Percentiles rank a stretch among this genome's conserved stretches.
Evolutionary conservation across 441 rosid species (phyloP).

Genomic region (Brassica hybrid): DNA sequence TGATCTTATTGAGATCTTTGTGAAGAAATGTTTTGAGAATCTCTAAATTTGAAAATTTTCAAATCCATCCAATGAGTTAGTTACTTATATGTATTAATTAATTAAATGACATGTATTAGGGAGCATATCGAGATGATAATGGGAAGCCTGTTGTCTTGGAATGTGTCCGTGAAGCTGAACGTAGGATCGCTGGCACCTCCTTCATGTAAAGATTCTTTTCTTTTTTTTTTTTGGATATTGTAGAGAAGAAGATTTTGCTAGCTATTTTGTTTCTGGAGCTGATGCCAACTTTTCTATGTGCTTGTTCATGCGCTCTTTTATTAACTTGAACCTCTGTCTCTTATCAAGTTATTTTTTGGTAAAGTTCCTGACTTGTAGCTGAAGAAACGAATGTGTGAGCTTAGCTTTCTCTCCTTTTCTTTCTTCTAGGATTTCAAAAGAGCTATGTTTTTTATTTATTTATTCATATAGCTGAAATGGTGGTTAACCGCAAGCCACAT

Average conservation of each 20-base stretch:
- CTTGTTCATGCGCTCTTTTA: neutral
- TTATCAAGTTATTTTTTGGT: neutral
- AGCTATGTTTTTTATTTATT: too few species aligned
- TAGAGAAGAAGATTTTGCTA: too few species aligned
- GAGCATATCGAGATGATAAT: constrained; percentile 96
- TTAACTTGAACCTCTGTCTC: neutral
- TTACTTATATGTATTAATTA: too few species aligned
- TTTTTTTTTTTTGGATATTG: too few species aligned
- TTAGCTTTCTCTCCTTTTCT: constrained; percentile 5
- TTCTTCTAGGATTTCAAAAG: neutral
- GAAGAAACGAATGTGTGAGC: constrained; percentile 1
- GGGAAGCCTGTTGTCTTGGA: constrained; percentile 93
- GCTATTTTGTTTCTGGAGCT: neutral
- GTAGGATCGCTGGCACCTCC: constrained; percentile 71
- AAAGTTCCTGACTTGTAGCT: constrained; percentile 5
- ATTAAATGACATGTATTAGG: constrained; percentile 48
- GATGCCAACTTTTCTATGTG: neutral
- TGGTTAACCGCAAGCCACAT: neutral
- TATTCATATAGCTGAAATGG: too few species aligned
- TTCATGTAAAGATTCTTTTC: constrained; percentile 61
- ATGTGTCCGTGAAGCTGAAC: constrained; percentile 93
- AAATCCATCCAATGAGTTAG: too few species aligned
- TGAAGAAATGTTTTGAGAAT: too few species aligned
- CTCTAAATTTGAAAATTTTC: neutral
- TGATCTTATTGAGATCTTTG: too few species aligned